Base-by-base conservation (phyloP, 306 rosid genomes). In the Rosa lucieae region DNA sequence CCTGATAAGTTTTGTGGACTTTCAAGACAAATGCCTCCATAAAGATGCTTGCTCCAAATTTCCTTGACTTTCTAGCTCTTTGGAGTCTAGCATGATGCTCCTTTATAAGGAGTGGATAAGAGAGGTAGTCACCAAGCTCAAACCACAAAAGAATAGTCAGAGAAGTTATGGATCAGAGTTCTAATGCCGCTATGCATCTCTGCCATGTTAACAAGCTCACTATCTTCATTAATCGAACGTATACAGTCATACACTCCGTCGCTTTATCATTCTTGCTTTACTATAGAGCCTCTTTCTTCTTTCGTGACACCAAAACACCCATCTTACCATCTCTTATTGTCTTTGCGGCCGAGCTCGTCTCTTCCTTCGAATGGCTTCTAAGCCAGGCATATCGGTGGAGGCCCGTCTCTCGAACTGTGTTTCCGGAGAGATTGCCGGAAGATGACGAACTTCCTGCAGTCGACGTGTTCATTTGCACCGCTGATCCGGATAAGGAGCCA, bases 401-500 rank as follows among this genome's bases (percentile, higher is more conserved):
- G 39, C 92, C 90, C 0, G 77, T 91, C 23, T 78, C 88, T 1
- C 76, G 93, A 15, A 71, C 85, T 2, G 90, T 84, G 40, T 90
- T 86, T 23, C 90, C 87, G 0, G 88, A 90, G 59, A 86, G 92
- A 44, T 42, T 93, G 70, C 92, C 94, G 0, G 77, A 68, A 8
- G 85, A 93, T 59, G 81, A 75, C 10, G 85, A 86, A 71, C 87
- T 91, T 55, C 98, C 93, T 0, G 75, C 79, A 0, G 63, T 93
- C 21, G 92, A 93, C 51, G 91, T 93, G 51, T 91, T 93, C 79
- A 81, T 91, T 78, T 91, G 90, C 85, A 93, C 93, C 1, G 83
- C 89, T 21, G 97, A 93, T 74, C 90, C 91, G 12, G 76, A 77
- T 6, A 92, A 78, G 74, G 98, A 94, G 75, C 98, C 97, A 5